Evolutionary conservation across 495 filamentous ascomycete genomes (phyloP).

Genomic region (Penicillium macrosclerotiorum): DNA sequence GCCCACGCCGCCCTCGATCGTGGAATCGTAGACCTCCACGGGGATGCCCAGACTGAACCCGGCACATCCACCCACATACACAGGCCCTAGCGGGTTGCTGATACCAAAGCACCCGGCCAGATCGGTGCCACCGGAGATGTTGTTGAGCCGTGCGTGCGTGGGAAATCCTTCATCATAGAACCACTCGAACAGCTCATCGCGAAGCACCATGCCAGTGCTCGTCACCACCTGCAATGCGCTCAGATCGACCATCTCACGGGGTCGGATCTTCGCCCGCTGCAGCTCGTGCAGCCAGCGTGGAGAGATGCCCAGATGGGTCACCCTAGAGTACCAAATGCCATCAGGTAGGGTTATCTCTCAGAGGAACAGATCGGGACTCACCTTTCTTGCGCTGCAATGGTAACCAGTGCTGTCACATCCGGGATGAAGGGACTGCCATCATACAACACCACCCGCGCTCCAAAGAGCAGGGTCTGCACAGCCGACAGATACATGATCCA

Average conservation of each 20-base stretch:
- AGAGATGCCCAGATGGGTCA: constrained; percentile 63
- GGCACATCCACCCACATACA: constrained; percentile 71
- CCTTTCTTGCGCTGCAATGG: constrained; percentile 57
- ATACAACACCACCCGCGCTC: constrained; percentile 62
- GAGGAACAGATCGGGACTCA: constrained; percentile 26
- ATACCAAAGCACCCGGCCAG: constrained; percentile 68
- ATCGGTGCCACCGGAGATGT: constrained; percentile 79
- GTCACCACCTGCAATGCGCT: constrained; percentile 56
- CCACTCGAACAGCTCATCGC: constrained; percentile 72
- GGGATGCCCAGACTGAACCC: constrained; percentile 62
- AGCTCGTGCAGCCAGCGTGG: constrained; percentile 73
- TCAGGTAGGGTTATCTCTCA: background rate
- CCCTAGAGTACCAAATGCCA: constrained; percentile 24
- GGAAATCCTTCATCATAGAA: constrained; percentile 82
- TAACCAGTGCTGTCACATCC: constrained; percentile 56
- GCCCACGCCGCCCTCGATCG: constrained; percentile 49
- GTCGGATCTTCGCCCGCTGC: constrained; percentile 54
- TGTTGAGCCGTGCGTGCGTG: constrained; percentile 57
- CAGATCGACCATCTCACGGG: constrained; percentile 60
- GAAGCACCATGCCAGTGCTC: constrained; percentile 76
- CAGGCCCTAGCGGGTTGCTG: constrained; percentile 65
- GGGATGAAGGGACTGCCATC: constrained; percentile 78
- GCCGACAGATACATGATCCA: constrained; percentile 82
- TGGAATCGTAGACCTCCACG: constrained; percentile 63
- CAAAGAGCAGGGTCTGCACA: constrained; percentile 51